Evolutionary conservation across 2,329 filamentous ascomycete genomes (phyloP).

Genomic region (Xylaria sp.): DNA sequence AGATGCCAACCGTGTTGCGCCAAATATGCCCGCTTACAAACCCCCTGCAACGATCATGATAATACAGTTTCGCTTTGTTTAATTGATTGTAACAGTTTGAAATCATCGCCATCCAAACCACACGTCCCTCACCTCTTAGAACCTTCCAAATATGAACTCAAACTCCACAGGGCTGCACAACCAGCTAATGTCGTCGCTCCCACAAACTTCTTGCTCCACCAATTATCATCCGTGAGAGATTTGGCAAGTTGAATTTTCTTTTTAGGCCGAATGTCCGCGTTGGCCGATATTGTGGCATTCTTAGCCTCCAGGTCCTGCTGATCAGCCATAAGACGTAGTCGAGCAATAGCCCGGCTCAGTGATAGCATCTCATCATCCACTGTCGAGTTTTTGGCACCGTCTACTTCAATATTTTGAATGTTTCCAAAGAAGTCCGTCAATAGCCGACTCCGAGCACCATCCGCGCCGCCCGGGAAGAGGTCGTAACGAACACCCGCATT

Average conservation of each 20-base stretch:
- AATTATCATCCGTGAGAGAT: slow-evolving; percentile 72
- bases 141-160: slow-evolving; percentile 64
- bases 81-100: slow-evolving; percentile 6
- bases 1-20: not conserved
- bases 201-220: slow-evolving; percentile 73
- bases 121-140: slow-evolving; percentile 38
- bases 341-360: slow-evolving; percentile 75
- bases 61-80: not conserved
- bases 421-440: slow-evolving; percentile 99
- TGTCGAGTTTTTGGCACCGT: slow-evolving; percentile 67
- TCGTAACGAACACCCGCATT: slow-evolving; percentile 94
- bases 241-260: slow-evolving; percentile 64
- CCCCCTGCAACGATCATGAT: not conserved
- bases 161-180: slow-evolving; percentile 68
- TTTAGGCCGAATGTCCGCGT: slow-evolving; percentile 33
- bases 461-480: slow-evolving; percentile 87
- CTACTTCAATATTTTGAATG: slow-evolving; percentile 95
- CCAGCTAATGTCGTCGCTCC: slow-evolving; percentile 72
- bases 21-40: not conserved
- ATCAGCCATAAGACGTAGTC: slow-evolving; percentile 62
- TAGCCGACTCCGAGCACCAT: slow-evolving; percentile 79
- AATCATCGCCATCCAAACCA: slow-evolving; percentile 8
- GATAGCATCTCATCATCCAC: slow-evolving; percentile 80
- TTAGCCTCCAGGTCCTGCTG: slow-evolving; percentile 55
- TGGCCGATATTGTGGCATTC: slow-evolving; percentile 44